These are phyloP conservation scores for Solanum etuberosum DNA, from an alignment of 257 asterid species.

Conservation along the genomic window DNA sequence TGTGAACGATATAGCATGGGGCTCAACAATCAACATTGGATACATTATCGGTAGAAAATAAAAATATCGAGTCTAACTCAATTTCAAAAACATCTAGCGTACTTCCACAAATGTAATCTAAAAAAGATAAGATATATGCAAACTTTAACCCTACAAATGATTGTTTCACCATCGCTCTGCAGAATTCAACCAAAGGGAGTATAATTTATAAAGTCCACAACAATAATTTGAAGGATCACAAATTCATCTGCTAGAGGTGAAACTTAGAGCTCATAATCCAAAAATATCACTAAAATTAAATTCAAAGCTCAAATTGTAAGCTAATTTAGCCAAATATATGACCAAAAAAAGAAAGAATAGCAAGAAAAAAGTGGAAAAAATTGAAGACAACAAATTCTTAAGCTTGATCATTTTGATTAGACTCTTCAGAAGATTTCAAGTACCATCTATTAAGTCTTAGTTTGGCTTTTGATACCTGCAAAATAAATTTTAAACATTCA, in stretches of 20 bases:
- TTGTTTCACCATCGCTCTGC: rapidly evolving
- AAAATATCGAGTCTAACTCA: neutral
- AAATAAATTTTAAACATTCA: neutral
- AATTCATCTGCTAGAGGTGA: neutral
- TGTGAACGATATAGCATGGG: neutral
- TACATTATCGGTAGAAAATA: neutral
- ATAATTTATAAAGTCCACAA: neutral
- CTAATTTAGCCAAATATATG: neutral
- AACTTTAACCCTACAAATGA: neutral
- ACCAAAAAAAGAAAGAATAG: neutral
- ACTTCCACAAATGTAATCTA: neutral
- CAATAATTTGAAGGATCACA: neutral
- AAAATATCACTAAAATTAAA: neutral
- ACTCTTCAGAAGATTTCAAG: slow-evolving; percentile 41
- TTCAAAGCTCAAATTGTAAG: neutral
- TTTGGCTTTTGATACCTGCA: slow-evolving; percentile 2
- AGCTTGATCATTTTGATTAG: slow-evolving; percentile 16
- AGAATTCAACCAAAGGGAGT: neutral
- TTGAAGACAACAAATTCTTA: slow-evolving; percentile 4
- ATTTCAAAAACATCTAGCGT: neutral
- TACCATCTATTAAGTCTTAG: slow-evolving; percentile 22
- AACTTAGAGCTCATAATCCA: neutral
- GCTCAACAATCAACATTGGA: neutral
- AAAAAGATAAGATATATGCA: neutral
- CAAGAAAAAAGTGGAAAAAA: neutral